Evolutionary conservation across 306 rosid species (phyloP).

Genomic region (Cucumis melo): DNA sequence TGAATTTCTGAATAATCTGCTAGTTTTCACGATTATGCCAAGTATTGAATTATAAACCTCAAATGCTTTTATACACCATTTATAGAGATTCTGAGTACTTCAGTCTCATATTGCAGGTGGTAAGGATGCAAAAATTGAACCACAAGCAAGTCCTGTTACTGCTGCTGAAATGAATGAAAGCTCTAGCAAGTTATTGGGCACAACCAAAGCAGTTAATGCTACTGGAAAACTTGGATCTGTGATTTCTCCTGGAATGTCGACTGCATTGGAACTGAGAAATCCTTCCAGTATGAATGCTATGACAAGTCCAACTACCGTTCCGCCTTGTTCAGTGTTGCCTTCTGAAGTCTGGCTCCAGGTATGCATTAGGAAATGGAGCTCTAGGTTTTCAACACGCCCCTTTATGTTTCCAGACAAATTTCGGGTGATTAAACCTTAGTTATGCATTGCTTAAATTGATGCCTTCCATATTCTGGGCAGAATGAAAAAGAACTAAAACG

Average conservation of each 20-base stretch:
- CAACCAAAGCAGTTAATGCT: slow-evolving; percentile 18
- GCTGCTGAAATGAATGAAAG: slow-evolving; percentile 23
- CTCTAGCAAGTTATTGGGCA: slow-evolving; percentile 18
- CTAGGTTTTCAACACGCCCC: background rate
- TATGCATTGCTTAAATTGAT: background rate
- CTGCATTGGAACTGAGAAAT: slow-evolving; percentile 51
- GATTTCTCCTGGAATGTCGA: slow-evolving; percentile 54
- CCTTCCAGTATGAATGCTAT: slow-evolving; percentile 25
- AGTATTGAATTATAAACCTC: background rate
- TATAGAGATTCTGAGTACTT: background rate
- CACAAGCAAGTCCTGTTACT: slow-evolving; percentile 23
- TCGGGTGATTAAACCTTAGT: background rate
- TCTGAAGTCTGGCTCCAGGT: slow-evolving; percentile 70
- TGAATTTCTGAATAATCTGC: background rate
- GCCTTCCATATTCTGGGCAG: slow-evolving; percentile 24
- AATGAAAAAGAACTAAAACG: slow-evolving; percentile 79
- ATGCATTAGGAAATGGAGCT: background rate
- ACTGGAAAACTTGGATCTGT: slow-evolving; percentile 33
- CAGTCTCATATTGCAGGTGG: slow-evolving; percentile 25
- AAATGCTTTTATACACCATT: background rate
- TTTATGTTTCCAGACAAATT: background rate
- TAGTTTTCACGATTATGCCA: background rate
- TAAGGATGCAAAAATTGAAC: slow-evolving; percentile 49
- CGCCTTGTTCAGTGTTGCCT: slow-evolving; percentile 42
- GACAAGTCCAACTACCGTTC: slow-evolving; percentile 18